phyloP scores from a whole-genome alignment of 2,329 filamentous ascomycete genomes.

The Exophiala calicioides region DNA sequence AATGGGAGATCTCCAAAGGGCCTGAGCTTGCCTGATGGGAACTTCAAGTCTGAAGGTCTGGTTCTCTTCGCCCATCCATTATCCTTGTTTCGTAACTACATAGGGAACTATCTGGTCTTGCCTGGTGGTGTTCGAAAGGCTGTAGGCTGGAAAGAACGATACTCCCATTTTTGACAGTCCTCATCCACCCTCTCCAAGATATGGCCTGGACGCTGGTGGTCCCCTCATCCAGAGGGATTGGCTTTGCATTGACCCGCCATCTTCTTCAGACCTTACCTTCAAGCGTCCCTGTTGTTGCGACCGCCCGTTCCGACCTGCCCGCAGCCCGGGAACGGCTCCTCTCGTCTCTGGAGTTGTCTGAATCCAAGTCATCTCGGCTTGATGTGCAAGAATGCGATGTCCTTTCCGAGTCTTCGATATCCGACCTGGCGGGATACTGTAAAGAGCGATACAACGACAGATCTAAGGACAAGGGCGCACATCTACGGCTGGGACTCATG shows the following conservation, averaged over 20 bases:
- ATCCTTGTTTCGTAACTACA: no score
- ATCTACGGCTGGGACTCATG: slow-evolving; percentile 69
- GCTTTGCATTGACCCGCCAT: slow-evolving; percentile 60
- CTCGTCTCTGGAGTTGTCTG: slow-evolving; percentile 33
- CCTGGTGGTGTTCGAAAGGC: no score
- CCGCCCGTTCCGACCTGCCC: slow-evolving; percentile 53
- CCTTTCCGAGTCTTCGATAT: slow-evolving; percentile 58
- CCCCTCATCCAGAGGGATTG: slow-evolving; percentile 65
- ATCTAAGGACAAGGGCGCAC: slow-evolving; percentile 41
- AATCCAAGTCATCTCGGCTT: slow-evolving; percentile 37
- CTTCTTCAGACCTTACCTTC: slow-evolving; percentile 57
- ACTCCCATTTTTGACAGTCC: background rate
- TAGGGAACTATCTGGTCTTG: no score
- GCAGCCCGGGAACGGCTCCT: slow-evolving; percentile 50
- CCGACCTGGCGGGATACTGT: slow-evolving; percentile 56
- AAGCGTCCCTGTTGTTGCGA: slow-evolving; percentile 59
- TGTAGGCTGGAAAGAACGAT: background rate
- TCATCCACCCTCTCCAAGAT: background rate
- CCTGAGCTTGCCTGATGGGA: no score
- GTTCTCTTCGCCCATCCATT: no score
- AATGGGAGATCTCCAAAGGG: no score
- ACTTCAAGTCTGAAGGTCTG: no score
- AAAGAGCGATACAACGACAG: slow-evolving; percentile 49
- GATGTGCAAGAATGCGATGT: slow-evolving; percentile 41
- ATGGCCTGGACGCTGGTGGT: slow-evolving; percentile 44